A percentile compares a stretch with the other conserved stretches of the same genome.
These are phyloP conservation scores for Pestalotiopsis sp. DNA, from an alignment of 2,329 filamentous ascomycete species.

Conservation along the genomic window DNA sequence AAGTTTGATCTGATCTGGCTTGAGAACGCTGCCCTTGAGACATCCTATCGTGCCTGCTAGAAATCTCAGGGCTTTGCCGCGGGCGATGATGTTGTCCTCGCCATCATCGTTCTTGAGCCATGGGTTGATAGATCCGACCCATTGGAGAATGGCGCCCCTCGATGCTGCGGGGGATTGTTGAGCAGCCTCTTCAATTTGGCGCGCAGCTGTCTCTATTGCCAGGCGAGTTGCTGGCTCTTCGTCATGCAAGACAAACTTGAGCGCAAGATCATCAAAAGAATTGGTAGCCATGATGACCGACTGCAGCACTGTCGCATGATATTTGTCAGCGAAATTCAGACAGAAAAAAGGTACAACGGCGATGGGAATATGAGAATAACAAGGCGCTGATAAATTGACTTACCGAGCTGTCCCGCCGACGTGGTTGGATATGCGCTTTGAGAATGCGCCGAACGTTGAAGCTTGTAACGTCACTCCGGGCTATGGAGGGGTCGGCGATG, in stretches of 20 bases:
- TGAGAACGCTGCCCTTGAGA: conserved; percentile 46
- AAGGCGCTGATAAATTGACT: not conserved
- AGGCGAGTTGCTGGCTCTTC: conserved; percentile 38
- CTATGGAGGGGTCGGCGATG: no score
- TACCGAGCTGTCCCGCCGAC: not conserved
- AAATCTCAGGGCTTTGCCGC: conserved; percentile 59
- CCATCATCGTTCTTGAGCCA: conserved; percentile 48
- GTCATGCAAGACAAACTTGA: conserved; percentile 55
- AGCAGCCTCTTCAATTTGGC: conserved; percentile 46
- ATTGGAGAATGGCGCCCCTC: conserved; percentile 50
- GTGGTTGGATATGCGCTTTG: not conserved
- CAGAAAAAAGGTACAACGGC: not conserved
- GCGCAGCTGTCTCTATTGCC: conserved; percentile 25
- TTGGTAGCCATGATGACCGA: conserved; percentile 39
- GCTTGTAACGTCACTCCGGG: not conserved
- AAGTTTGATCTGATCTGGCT: conserved; percentile 51
- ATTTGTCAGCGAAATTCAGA: not conserved
- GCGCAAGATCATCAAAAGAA: conserved; percentile 47
- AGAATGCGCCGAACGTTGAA: not conserved
- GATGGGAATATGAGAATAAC: not conserved
- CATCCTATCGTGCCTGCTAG: conserved; percentile 52
- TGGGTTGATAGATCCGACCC: conserved; percentile 55
- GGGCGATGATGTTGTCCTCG: conserved; percentile 48
- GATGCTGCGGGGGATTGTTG: conserved; percentile 24
- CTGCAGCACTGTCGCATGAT: not conserved